A percentile compares a stretch with the other conserved stretches of the same genome.
Conservation (phyloP, 2,329 filamentous ascomycete genomes). For the Alternaria consortialis region DNA sequence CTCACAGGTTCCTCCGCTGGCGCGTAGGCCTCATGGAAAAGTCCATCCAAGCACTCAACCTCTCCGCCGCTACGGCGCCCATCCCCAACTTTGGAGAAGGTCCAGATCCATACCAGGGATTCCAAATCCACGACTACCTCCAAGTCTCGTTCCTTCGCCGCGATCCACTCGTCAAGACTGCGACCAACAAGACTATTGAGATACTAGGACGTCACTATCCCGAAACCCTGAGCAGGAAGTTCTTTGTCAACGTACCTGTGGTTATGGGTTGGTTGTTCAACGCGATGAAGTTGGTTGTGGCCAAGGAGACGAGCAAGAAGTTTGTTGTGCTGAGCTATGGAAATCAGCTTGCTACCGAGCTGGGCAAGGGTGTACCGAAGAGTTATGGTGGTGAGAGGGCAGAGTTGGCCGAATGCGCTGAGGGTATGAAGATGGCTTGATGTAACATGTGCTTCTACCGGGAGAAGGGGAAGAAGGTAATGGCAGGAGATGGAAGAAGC, state of each 20-base stretch:
- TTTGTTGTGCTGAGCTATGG: constrained; percentile 66
- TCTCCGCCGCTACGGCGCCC: constrained; percentile 72
- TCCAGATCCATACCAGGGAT: constrained; percentile 85
- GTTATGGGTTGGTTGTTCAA: constrained; percentile 82
- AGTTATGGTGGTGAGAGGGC: constrained; percentile 80
- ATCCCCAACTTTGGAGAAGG: constrained; percentile 73
- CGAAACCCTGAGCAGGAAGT: constrained; percentile 88
- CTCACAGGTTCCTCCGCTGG: constrained; percentile 86
- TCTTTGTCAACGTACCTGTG: constrained; percentile 91
- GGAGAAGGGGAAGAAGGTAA: constrained; percentile 17
- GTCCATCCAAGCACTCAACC: constrained; percentile 76
- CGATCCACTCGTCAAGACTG: constrained; percentile 77
- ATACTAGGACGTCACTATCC: constrained; percentile 85
- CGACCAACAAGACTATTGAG: constrained; percentile 81
- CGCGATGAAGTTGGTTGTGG: constrained; percentile 57
- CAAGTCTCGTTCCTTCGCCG: constrained; percentile 86
- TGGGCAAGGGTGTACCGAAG: constrained; percentile 73
- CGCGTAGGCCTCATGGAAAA: constrained; percentile 91
- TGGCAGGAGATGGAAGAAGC: constrained; percentile 23
- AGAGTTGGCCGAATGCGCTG: constrained; percentile 56
- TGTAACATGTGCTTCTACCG: background rate
- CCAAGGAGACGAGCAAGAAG: constrained; percentile 60
- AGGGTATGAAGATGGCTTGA: constrained; percentile 52
- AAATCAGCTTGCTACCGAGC: constrained; percentile 69
- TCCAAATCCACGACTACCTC: constrained; percentile 93